phyloP scores from a whole-genome alignment of 495 filamentous ascomycete genomes.

The Wilcoxina mikolae region DNA sequence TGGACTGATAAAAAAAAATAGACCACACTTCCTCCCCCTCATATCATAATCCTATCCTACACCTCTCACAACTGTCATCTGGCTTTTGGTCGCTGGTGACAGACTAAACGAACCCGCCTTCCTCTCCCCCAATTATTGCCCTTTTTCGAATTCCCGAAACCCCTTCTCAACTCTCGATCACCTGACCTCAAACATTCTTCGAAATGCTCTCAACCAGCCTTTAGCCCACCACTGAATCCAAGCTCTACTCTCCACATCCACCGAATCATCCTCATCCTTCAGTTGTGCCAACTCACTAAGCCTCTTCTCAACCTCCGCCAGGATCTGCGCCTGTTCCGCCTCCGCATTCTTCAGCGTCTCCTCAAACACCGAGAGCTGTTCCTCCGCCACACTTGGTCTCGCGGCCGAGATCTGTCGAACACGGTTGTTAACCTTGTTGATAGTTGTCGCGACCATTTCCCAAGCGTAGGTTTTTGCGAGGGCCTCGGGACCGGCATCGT shows the following conservation, averaged over 20 bases:
- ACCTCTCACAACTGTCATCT: too few relatives aligned
- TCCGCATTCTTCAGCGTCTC: slow-evolving; percentile 52
- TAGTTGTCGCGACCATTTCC: slow-evolving; percentile 76
- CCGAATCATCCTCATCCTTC: slow-evolving; percentile 40
- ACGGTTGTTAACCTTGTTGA: slow-evolving; percentile 82
- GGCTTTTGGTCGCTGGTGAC: too few relatives aligned
- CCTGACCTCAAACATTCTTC: slow-evolving; percentile 58
- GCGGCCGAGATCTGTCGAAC: slow-evolving; percentile 66
- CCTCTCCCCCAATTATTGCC: too few relatives aligned
- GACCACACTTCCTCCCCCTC: too few relatives aligned
- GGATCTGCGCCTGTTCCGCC: slow-evolving; percentile 58
- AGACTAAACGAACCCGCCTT: too few relatives aligned
- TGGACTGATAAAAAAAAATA: too few relatives aligned
- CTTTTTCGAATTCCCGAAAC: too few relatives aligned
- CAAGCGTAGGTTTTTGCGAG: slow-evolving; percentile 62
- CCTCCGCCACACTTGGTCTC: slow-evolving; percentile 28
- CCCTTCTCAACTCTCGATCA: too few relatives aligned
- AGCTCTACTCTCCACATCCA: slow-evolving; percentile 39
- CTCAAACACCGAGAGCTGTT: slow-evolving; percentile 46
- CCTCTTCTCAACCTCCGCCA: slow-evolving; percentile 65
- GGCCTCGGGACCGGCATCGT: slow-evolving; percentile 48
- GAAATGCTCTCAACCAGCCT: slow-evolving; percentile 74
- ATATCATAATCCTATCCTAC: too few relatives aligned
- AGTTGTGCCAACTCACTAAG: slow-evolving; percentile 57
- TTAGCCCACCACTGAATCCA: slow-evolving; percentile 67